These are phyloP conservation scores for Mrakiaceae sp. DNA, from an alignment of 1,284 basidiomycete species.

Conservation along the genomic window DNA sequence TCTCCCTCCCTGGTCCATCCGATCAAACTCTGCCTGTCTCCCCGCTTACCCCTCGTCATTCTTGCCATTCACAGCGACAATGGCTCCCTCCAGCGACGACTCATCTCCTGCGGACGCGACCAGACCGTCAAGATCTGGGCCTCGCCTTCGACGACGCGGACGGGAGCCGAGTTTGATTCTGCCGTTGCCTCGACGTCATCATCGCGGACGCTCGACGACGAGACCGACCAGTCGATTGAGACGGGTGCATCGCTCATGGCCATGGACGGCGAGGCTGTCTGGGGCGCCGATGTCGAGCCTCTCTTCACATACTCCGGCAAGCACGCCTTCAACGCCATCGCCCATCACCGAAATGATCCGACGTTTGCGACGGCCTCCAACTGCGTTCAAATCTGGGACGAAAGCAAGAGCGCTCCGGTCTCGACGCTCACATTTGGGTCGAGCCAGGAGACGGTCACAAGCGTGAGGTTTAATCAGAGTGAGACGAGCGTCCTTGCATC, in stretches of 20 bases:
- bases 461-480: constrained; percentile 83
- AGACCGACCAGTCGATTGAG: constrained; percentile 28
- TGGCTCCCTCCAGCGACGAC: constrained; percentile 42
- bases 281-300: constrained; percentile 36
- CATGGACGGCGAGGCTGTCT: constrained; percentile 9
- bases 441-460: constrained; percentile 72
- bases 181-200: background rate
- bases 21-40: constrained; percentile 29
- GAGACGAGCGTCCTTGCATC: constrained; percentile 88
- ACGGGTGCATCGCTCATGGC: background rate
- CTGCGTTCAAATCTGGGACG: constrained; percentile 93
- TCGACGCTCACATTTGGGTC: constrained; percentile 73
- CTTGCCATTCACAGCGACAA: constrained; percentile 1
- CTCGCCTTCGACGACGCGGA: constrained; percentile 14
- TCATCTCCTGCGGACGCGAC: constrained; percentile 88
- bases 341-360: constrained; percentile 78
- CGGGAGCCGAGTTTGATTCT: constrained; percentile 5
- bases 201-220: constrained; percentile 19
- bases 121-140: constrained; percentile 82
- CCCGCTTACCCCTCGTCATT: constrained; percentile 43
- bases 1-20: background rate
- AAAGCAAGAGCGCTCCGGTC: constrained; percentile 72
- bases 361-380: constrained; percentile 91
- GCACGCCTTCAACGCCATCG: constrained; percentile 81
- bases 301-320: constrained; percentile 68